Percentiles rank a stretch among this genome's conserved stretches.
Conservation (phyloP, 2,329 filamentous ascomycete species). For the Colletotrichum nymphaeae region DNA sequence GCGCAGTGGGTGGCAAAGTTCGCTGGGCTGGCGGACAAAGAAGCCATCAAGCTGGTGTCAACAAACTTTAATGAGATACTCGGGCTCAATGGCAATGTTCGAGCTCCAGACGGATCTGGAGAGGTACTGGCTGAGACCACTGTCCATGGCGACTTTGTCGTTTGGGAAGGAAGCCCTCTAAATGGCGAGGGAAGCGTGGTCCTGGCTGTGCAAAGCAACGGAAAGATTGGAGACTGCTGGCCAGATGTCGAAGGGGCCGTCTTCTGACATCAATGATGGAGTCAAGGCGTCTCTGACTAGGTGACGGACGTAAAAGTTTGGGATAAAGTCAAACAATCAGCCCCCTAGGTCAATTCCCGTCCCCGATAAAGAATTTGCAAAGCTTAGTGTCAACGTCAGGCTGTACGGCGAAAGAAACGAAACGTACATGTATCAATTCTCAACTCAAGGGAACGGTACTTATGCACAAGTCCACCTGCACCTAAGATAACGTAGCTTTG, state of each 20-base stretch:
- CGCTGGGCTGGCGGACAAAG: slow-evolving; percentile 45
- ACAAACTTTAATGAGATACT: slow-evolving; percentile 54
- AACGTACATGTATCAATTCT: no score
- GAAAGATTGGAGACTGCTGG: slow-evolving; percentile 22
- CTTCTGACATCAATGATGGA: not conserved
- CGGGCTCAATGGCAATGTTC: slow-evolving; percentile 40
- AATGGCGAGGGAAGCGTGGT: slow-evolving; percentile 48
- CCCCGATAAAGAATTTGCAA: no score
- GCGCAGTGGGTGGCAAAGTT: slow-evolving; percentile 53
- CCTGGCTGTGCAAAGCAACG: slow-evolving; percentile 20
- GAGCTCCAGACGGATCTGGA: not conserved
- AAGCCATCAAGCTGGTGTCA: slow-evolving; percentile 50
- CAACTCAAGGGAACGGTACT: no score
- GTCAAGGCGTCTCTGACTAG: not conserved
- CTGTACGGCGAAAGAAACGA: no score
- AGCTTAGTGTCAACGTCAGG: no score
- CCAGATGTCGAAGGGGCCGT: slow-evolving; percentile 1
- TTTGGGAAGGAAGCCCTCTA: slow-evolving; percentile 55
- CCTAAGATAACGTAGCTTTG: no score
- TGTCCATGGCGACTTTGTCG: slow-evolving; percentile 47
- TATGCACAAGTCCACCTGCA: no score
- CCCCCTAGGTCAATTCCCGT: not conserved
- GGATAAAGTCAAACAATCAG: not conserved
- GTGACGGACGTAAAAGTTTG: not conserved
- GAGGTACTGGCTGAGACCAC: slow-evolving; percentile 18